Evolutionary conservation across 148 eudicot species (phyloP), one percentile per base, ranked within the genome.

Genomic region (Persicaria maculosa): DNA sequence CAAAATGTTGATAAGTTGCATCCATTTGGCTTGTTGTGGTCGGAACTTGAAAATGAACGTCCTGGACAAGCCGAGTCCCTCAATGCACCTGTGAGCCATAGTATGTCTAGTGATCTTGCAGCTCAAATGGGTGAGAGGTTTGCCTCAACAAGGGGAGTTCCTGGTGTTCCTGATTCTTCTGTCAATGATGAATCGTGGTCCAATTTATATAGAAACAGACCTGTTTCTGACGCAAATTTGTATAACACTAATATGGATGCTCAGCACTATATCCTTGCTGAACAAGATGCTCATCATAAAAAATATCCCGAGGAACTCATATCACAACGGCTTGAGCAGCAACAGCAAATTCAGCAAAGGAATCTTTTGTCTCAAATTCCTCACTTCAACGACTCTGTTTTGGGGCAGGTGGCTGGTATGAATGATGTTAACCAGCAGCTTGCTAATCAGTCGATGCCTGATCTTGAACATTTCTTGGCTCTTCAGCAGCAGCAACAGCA

Each of bases 21-120:
- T 77, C 98, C 97, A 36, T 87, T 95, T 84, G 96, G 98, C 73
- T 81, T 95, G 82, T 80, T 82, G 74, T 92, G 91, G 96, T 92
- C 98, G 79, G 98, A 95, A 82, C 96, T 95, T 77, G 90, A 95
- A 82, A 83, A 87, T 62, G 81, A 74, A 74, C 77, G 81, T 47
- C 68, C 78, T 47, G 84, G 90, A 81, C 88, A 76, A 75, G 77
- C 79, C 75, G 90, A 83, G 80, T 64, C 83, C n/a, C 57, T 85
- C 20, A 80, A 57, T 62, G 72, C 72, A 50, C 77, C 88, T 58
- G 81, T 87, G 52, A 76, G 78, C 47, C 80, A 64, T 52, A 79
- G 78, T 79, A 78, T 73, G 64, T 85, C 80, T 73, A 87, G 86
- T 72, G 82, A 86, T 72, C 77, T 68, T 73, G 72, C 81, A 65